Evolutionary conservation across 305 asterid genomes (phyloP), one percentile per base, ranked within the genome.

Genomic region (Petunia hybrid): DNA sequence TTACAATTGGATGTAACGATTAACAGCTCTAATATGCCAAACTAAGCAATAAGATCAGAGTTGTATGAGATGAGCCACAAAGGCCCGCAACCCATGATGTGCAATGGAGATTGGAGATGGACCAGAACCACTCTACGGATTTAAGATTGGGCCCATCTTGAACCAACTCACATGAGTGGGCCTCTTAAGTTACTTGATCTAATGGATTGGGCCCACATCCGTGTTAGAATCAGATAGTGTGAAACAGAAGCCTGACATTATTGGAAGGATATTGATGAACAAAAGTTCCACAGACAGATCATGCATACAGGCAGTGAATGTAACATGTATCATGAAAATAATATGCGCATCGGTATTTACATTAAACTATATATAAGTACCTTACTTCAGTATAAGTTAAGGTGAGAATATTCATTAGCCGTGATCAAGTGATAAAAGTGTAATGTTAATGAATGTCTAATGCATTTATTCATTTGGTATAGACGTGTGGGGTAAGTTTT

Each of bases 81-180:
- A 71, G 78, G 85, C 77, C 80, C 82, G 3, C 79, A 67, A 46
- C 77, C 85, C 80, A 71, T 64, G n/a, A 73, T 57, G 74, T 10
- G 16, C 35, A 56, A 43, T 14, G 35, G 7, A 31, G 55, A 62
- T 71, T 14, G 35, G 7, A 31, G 55, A 62, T 71, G 46, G 77
- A 41, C 69, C 64, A 67, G 78, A 43, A 48, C 62, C 62, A 48
- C 78, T 45, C 40, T 12, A 7, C 6, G 12, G 45, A 71, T 71
- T 71, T 71, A 48, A 46, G 78, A 71, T 71, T 13, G 12, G 8
- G 31, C 10, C 62, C 43, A 5, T 48, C 35, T 71, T 71, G 45
- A 71, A 31, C 78, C 35, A 71, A 71, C 78, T 6, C 78, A 71
- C 62, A 71, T 71, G 78, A 71, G 77, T 35, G 77, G 61, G 45